Conservation (phyloP, 2,329 filamentous ascomycete genomes). For the Alternaria sp. region DNA sequence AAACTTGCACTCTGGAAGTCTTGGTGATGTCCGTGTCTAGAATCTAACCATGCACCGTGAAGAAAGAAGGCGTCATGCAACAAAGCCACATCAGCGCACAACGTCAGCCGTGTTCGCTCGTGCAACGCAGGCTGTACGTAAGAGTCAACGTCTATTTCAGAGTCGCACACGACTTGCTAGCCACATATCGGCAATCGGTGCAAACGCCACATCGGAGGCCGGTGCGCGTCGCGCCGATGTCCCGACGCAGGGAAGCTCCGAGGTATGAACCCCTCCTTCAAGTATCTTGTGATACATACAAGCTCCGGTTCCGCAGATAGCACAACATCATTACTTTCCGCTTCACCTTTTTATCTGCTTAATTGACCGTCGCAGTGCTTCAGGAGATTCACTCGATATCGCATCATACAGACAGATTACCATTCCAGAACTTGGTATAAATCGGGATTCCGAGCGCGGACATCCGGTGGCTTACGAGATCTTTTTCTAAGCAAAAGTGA, state of each 20-base stretch:
- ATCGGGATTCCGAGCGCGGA: conserved; percentile 4
- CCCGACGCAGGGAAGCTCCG: conserved; percentile 21
- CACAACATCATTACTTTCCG: not conserved
- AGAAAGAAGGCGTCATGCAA: not conserved
- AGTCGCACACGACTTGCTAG: conserved; percentile 2
- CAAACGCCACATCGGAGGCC: not conserved
- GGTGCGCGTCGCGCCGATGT: not conserved
- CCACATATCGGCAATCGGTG: conserved; percentile 15
- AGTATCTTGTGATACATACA: conserved; percentile 11
- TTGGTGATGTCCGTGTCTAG: not conserved
- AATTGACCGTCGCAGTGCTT: not conserved
- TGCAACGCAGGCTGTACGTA: not conserved
- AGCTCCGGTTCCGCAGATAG: conserved; percentile 17
- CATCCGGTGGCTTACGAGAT: conserved; percentile 13
- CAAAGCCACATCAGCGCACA: not conserved
- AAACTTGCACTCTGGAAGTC: not conserved
- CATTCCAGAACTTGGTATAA: not conserved
- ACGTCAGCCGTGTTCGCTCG: not conserved
- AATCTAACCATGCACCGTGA: fast-evolving
- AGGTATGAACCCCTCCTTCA: conserved; percentile 19
- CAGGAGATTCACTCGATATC: not conserved
- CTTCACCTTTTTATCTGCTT: not conserved
- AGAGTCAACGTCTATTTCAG: not conserved
- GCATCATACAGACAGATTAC: not conserved
- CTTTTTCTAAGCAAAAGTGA: conserved; percentile 11